Percentiles rank a stretch among this genome's conserved stretches.
phyloP scores from a whole-genome alignment of 768 basidiomycete genomes.

The Mycena haematopus region DNA sequence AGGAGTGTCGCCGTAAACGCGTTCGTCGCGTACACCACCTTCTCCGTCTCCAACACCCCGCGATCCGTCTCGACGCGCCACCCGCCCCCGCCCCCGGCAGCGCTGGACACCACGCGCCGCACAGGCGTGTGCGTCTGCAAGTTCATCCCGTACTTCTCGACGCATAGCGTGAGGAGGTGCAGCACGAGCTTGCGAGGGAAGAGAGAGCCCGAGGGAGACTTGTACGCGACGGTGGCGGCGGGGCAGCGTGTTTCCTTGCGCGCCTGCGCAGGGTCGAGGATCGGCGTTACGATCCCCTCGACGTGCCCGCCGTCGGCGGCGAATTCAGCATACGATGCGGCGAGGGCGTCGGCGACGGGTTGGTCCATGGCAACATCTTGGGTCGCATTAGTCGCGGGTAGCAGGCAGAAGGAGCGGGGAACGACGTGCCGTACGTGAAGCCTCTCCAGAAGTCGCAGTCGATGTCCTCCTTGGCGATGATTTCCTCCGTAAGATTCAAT shows the following conservation, averaged over 20 bases:
- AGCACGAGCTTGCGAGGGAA: slow-evolving; percentile 34
- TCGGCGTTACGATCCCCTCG: slow-evolving; percentile 34
- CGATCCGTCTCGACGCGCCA: slow-evolving; percentile 41
- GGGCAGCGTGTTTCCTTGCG: slow-evolving; percentile 23
- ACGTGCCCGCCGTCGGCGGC: slow-evolving; percentile 39
- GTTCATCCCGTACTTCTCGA: slow-evolving; percentile 34
- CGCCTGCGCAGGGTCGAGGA: slow-evolving; percentile 33
- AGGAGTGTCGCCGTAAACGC: slow-evolving; percentile 51
- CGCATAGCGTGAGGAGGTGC: slow-evolving; percentile 31
- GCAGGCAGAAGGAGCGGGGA: background rate
- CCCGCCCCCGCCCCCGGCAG: slow-evolving; percentile 8
- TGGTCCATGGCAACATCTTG: slow-evolving; percentile 30
- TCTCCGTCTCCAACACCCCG: slow-evolving; percentile 40
- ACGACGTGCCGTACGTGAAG: slow-evolving; percentile 26
- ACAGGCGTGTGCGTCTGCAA: slow-evolving; percentile 39
- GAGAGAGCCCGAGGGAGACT: slow-evolving; percentile 29
- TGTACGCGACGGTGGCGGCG: slow-evolving; percentile 24
- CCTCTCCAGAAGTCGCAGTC: slow-evolving; percentile 39
- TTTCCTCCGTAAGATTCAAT: slow-evolving; percentile 28
- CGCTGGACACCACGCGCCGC: slow-evolving; percentile 2
- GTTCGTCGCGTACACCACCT: slow-evolving; percentile 54
- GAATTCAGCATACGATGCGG: slow-evolving; percentile 32
- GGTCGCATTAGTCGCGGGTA: background rate
- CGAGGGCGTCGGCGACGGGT: slow-evolving; percentile 31
- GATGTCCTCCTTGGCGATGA: slow-evolving; percentile 32